phyloP scores from a whole-genome alignment of 345 rosid species.

The Populus simonii region DNA sequence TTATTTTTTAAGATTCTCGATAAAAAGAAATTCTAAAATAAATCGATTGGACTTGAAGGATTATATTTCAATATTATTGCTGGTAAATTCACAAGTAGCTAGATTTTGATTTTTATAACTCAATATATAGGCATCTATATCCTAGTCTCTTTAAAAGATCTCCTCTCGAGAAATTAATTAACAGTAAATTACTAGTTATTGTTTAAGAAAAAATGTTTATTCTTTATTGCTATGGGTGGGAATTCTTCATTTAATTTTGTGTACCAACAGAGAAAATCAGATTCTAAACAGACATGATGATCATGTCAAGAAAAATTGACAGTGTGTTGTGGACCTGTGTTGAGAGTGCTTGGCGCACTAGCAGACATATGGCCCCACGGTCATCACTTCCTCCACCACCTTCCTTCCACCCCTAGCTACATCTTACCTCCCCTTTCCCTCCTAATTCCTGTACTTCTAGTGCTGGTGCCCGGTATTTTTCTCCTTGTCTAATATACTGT shows the following conservation, averaged over 20 bases:
- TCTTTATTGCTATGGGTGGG: background rate
- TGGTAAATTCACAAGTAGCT: background rate
- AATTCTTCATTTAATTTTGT: constrained; percentile 11
- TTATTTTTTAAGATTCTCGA: too few relatives aligned
- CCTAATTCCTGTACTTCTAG: background rate
- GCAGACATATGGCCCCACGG: constrained; percentile 65
- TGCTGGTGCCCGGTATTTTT: background rate
- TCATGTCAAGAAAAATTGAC: constrained; percentile 34
- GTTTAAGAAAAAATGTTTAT: background rate
- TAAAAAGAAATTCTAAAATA: too few relatives aligned
- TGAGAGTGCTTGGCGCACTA: constrained; percentile 75
- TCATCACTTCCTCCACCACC: constrained; percentile 72
- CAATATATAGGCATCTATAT: too few relatives aligned
- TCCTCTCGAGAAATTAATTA: too few relatives aligned
- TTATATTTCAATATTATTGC: too few relatives aligned
- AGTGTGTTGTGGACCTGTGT: constrained; percentile 19
- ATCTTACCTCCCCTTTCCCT: constrained; percentile 12
- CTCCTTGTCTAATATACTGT: background rate
- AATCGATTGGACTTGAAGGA: too few relatives aligned
- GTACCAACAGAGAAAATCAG: constrained; percentile 36
- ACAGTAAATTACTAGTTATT: background rate
- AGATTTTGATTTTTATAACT: background rate
- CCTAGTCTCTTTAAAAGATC: too few relatives aligned
- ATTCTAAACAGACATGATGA: constrained; percentile 44
- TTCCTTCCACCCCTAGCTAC: constrained; percentile 14